phyloP scores from a whole-genome alignment of 441 rosid genomes.

The Pelargonium myrrhifolium region DNA sequence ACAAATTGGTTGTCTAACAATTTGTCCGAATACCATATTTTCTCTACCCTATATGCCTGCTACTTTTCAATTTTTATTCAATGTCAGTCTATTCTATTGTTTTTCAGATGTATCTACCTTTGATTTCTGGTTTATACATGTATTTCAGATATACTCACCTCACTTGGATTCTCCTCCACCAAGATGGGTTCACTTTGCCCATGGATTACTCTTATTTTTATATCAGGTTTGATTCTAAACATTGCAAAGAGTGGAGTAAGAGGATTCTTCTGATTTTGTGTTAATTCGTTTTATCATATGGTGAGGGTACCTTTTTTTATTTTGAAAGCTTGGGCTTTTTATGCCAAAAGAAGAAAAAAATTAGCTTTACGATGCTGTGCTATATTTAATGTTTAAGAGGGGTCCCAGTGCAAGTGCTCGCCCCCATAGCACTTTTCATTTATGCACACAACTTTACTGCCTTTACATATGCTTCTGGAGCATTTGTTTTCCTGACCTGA shows the following conservation, averaged over 20 bases:
- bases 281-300: too few species aligned
- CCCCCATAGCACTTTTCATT: too few species aligned
- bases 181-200: constrained; percentile 91
- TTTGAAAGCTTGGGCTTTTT: too few species aligned
- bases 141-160: constrained; percentile 79
- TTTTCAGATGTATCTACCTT: background rate
- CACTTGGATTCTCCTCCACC: constrained; percentile 84
- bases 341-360: too few species aligned
- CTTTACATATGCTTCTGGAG: too few species aligned
- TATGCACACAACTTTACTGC: too few species aligned
- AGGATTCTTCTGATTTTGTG: constrained; percentile 2
- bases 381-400: too few species aligned
- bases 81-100: background rate
- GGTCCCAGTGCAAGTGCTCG: too few species aligned
- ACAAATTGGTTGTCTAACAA: background rate
- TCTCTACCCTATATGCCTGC: background rate
- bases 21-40: background rate
- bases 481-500: too few species aligned
- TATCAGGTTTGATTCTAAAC: constrained; percentile 62
- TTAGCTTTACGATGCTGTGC: too few species aligned
- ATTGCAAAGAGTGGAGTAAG: background rate
- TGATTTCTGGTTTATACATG: constrained; percentile 4
- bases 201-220: constrained; percentile 82
- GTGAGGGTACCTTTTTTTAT: too few species aligned
- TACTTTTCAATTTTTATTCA: background rate